These are phyloP conservation scores for Microcyclospora pomicola DNA, from an alignment of 2,329 filamentous ascomycete species.

Conservation along the genomic window DNA sequence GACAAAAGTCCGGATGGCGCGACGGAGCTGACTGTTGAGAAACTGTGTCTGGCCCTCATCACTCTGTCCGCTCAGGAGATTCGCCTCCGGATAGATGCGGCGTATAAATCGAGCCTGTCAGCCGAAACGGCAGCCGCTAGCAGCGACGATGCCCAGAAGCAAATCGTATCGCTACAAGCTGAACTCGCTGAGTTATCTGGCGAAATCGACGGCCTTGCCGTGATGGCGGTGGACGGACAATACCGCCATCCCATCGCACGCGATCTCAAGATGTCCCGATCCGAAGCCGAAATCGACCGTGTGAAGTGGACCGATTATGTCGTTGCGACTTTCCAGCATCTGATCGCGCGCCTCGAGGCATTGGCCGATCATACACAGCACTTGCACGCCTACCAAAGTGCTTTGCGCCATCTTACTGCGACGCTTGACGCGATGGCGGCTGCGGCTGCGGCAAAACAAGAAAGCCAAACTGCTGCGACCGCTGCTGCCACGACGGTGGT, in stretches of 20 bases:
- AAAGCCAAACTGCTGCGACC: not conserved
- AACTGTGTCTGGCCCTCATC: slow-evolving; percentile 37
- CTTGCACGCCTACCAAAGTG: slow-evolving; percentile 14
- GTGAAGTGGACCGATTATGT: slow-evolving; percentile 32
- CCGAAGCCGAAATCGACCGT: slow-evolving; percentile 22
- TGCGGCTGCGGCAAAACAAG: slow-evolving; percentile 17
- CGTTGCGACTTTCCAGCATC: slow-evolving; percentile 28
- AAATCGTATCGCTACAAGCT: slow-evolving; percentile 37
- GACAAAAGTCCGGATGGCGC: slow-evolving; percentile 31
- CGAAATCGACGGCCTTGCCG: slow-evolving; percentile 54
- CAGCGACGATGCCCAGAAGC: slow-evolving; percentile 6
- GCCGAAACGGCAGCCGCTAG: not conserved
- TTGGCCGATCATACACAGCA: slow-evolving; percentile 16
- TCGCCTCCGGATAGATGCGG: slow-evolving; percentile 33
- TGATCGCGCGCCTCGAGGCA: slow-evolving; percentile 21
- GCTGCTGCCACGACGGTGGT: not conserved
- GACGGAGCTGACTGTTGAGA: slow-evolving; percentile 37
- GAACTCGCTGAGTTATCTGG: slow-evolving; percentile 57
- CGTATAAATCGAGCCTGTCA: slow-evolving; percentile 29
- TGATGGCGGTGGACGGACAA: slow-evolving; percentile 58
- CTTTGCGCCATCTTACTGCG: slow-evolving; percentile 11
- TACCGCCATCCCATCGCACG: slow-evolving; percentile 47
- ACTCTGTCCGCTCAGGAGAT: slow-evolving; percentile 28
- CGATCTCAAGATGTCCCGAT: slow-evolving; percentile 23
- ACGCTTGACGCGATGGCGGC: slow-evolving; percentile 10